These are phyloP conservation scores for Fistulifera pelliculosa DNA, from an alignment of 108 stramenopile species.

Conservation along the genomic window DNA sequence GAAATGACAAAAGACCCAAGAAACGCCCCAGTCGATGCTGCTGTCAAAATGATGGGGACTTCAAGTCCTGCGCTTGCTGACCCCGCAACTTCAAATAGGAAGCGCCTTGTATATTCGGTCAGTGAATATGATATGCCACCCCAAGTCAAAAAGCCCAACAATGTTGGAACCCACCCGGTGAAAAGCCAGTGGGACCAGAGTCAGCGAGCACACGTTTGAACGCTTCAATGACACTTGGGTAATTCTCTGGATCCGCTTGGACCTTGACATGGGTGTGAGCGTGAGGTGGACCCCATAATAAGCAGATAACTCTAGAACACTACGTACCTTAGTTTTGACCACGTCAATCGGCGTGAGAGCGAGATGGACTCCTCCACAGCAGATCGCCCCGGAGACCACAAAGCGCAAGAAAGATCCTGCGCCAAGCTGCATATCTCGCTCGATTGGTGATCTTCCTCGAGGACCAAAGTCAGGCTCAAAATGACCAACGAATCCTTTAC, in stretches of 20 bases:
- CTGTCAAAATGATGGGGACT: conserved; percentile 29
- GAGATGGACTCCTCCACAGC: conserved; percentile 65
- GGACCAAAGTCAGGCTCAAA: conserved; percentile 76
- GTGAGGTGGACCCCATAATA: neutral
- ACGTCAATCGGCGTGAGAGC: conserved; percentile 61
- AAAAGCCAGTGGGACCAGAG: conserved; percentile 47
- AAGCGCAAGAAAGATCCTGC: conserved; percentile 39
- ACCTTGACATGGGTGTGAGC: conserved; percentile 64
- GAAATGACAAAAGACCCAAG: conserved; percentile 38
- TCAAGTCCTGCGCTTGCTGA: conserved; percentile 21
- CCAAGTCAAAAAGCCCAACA: conserved; percentile 69
- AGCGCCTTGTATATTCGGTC: conserved; percentile 64
- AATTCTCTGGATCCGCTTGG: conserved; percentile 76
- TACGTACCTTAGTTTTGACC: neutral
- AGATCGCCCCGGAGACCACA: conserved; percentile 63
- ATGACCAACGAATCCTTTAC: conserved; percentile 15
- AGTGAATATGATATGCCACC: conserved; percentile 58
- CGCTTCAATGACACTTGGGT: conserved; percentile 38
- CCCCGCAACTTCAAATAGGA: conserved; percentile 19
- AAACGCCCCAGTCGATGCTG: conserved; percentile 14
- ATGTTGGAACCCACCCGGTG: conserved; percentile 77
- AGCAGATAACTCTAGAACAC: neutral
- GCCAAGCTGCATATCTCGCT: conserved; percentile 58
- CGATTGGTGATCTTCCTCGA: conserved; percentile 79
- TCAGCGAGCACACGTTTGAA: conserved; percentile 52